Base-by-base conservation (phyloP, 768 basidiomycete genomes). In the Porphyrellus cyaneotinctus region DNA sequence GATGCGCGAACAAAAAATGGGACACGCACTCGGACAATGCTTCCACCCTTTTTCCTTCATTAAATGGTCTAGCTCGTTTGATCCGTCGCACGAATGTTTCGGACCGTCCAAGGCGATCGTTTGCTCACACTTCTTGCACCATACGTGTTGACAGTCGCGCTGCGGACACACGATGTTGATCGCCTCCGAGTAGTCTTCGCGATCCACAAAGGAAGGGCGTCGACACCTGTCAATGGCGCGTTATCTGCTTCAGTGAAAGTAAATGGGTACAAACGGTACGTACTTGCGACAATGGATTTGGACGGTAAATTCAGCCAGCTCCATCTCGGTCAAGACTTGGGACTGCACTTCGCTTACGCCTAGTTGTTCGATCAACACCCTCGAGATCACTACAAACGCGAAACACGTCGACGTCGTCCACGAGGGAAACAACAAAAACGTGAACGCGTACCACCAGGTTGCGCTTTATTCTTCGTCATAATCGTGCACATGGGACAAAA, bases 91-190 rank as follows among this genome's bases (percentile, higher is more conserved):
- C 0, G 79, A 79, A 62, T 84, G 81, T 49, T 70, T 67, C 13
- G 72, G 74, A 7, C 71, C 75, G 17, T 63, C 67, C 12, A 66
- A 20, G 7, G 55, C 49, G 45, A 74, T 54, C 55, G 66, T 37
- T 51, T 80, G 77, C 26, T 75, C 76, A 65, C 84, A 86, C 28
- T 66, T 65, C 66, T 80, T 85, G 66, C 84, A 86, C 85, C 84
- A 86, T 8, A 72, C 68, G 56, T 81, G 66, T 1, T 65, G 60
- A 51, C 84, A 86, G 17, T 65, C 63, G 0, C 63, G 68, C 30
- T 77, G 61, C 4, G 81, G 82, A 53, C 85, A 86, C 12, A 68
- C 62, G 32, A 86, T 65, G 22, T 74, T 71, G 30, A 66, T 64
- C 14, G 63, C 61, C 3, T 69, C 69, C 12, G 68, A 62, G 52